These are phyloP conservation scores for Orychophragmus violaceus DNA, from an alignment of 345 rosid genomes.

Conservation along the genomic window DNA sequence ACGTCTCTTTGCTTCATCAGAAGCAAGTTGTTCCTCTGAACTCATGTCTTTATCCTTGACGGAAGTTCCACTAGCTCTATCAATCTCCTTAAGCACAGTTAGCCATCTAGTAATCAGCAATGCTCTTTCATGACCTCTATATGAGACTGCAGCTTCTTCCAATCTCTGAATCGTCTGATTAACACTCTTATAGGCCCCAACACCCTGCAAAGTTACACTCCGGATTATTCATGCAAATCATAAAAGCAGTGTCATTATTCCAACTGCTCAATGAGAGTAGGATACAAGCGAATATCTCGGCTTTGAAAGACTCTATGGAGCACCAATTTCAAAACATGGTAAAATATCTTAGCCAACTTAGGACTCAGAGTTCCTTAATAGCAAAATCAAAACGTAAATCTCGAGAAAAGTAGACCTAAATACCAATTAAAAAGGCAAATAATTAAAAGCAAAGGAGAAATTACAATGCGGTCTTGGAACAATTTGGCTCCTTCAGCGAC, in stretches of 20 bases:
- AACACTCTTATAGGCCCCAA: conserved; percentile 54
- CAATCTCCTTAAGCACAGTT: conserved; percentile 67
- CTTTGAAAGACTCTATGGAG: neutral
- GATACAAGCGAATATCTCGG: neutral
- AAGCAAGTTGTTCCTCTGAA: conserved; percentile 36
- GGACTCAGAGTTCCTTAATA: neutral
- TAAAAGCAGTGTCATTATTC: neutral
- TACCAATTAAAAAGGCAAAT: neutral
- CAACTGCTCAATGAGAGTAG: too few species aligned
- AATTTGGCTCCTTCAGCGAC: conserved; percentile 96
- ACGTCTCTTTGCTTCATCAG: conserved; percentile 51
- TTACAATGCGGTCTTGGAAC: conserved; percentile 91
- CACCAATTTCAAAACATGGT: neutral
- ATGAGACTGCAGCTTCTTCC: conserved; percentile 81
- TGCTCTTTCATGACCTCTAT: conserved; percentile 70
- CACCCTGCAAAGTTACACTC: conserved; percentile 38
- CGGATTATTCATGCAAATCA: conserved; percentile 6
- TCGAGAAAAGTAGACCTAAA: neutral
- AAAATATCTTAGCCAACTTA: neutral
- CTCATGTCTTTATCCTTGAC: conserved; percentile 39
- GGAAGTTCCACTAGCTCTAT: conserved; percentile 34
- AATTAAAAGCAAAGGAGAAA: conserved; percentile 2
- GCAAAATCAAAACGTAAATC: conserved; percentile 7
- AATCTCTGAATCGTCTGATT: conserved; percentile 70
- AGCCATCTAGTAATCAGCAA: conserved; percentile 75